Conservation (phyloP, 1,139 yeast species). For the Yamadazyma siamensis region DNA sequence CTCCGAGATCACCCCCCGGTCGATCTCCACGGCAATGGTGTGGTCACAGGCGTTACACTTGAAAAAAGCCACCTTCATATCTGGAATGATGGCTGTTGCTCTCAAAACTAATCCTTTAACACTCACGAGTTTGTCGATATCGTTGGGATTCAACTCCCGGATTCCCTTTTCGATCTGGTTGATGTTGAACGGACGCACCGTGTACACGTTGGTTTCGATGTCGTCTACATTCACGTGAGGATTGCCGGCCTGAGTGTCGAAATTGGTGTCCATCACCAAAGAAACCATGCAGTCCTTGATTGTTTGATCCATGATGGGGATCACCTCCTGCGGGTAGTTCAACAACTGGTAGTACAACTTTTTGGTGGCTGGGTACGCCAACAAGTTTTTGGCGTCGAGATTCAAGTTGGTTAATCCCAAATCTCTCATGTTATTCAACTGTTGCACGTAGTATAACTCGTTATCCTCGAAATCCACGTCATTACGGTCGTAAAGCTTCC, state of each 20-base stretch:
- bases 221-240: conserved; percentile 50
- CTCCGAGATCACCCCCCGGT: conserved; percentile 90
- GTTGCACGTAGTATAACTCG: conserved; percentile 68
- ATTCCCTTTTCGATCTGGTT: conserved; percentile 68
- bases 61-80: conserved; percentile 96
- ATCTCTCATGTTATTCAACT: conserved; percentile 70
- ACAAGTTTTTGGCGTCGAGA: conserved; percentile 76
- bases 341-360: conserved; percentile 81
- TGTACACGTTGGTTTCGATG: conserved; percentile 77
- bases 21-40: conserved; percentile 87
- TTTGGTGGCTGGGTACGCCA: conserved; percentile 72
- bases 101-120: conserved; percentile 90
- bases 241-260: conserved; percentile 10
- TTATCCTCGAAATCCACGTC: conserved; percentile 56
- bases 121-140: conserved; percentile 88
- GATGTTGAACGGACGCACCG: conserved; percentile 83
- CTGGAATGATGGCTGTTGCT: conserved; percentile 90
- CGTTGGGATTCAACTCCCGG: conserved; percentile 94
- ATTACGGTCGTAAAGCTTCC: conserved; percentile 47
- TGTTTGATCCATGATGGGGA: conserved; percentile 97
- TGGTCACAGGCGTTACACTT: conserved; percentile 95
- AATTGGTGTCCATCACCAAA: conserved; percentile 57
- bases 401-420: conserved; percentile 81
- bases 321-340: conserved; percentile 93
- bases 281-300: conserved; percentile 88